Base-by-base conservation (phyloP, 2,329 filamentous ascomycete species). In the Gliomastix tumulicola region DNA sequence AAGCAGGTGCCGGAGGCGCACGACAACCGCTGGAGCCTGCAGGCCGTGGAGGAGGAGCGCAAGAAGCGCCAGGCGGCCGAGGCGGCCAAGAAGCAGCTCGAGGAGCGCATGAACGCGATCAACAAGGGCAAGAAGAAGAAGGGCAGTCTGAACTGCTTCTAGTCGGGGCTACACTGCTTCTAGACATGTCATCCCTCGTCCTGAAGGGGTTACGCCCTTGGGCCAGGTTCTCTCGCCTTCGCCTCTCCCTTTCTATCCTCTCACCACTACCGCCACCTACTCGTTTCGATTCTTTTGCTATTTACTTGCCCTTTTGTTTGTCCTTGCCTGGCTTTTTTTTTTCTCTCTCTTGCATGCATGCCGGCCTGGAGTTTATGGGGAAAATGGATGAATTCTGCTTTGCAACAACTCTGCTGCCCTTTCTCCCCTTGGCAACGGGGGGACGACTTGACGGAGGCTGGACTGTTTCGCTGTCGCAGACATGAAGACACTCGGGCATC, bases 111-210 rank as follows among this genome's bases (percentile, higher is more conserved):
- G 81, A 88, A 90, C 53, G 82, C 85, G 40, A 83, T 92, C 59
- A 89, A 82, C 63, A 79, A 75, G 55, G 83, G 85, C 68, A 92
- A 94, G 71, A 95, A 90, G 75, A 89, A 94, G 77, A 95, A 94
- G 76, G 80, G 84, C 53, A 89, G 84, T 48, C 74, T 98, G 62
- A 97, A 96, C 69, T 98, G 92, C 75, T 98, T 98, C 71, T 96
- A 88, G 63, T 42, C 37, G 50, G 43, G 50, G 48, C 44, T 49
- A 35, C 44, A 44, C 44, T 45, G 47, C 41, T 37, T 46, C 34
- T 40, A 19, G 34, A n/a, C n/a, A n/a, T n/a, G n/a, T n/a, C n/a
- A n/a, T n/a, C n/a, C n/a, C n/a, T n/a, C n/a, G 5, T 21, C 17
- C 6, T 34, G 8, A 21, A 17, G 15, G 32, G 21, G 21, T 32